Percentiles rank a stretch among this genome's conserved stretches.
These are phyloP conservation scores for Hylodesmum podocarpum DNA, from an alignment of 306 rosid species.

Conservation along the genomic window DNA sequence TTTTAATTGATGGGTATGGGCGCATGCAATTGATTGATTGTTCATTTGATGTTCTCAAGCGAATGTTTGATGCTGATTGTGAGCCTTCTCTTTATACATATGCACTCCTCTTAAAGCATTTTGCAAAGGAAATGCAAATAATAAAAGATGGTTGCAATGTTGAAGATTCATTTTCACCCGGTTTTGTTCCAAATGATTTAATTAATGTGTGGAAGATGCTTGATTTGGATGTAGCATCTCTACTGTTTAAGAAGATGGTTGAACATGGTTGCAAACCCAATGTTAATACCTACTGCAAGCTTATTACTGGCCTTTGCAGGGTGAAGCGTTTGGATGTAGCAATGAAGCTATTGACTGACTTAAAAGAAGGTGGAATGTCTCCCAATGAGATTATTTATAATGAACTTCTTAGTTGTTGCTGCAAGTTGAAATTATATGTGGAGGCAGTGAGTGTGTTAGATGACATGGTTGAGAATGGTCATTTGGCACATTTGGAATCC, in stretches of 20 bases:
- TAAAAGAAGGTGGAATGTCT: constrained; percentile 48
- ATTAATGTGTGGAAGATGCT: constrained; percentile 50
- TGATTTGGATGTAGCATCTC: constrained; percentile 47
- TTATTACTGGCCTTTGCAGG: constrained; percentile 65
- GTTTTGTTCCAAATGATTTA: constrained; percentile 32
- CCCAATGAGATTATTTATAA: constrained; percentile 52
- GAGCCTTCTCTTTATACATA: constrained; percentile 64
- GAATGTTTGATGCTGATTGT: constrained; percentile 63
- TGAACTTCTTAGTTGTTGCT: constrained; percentile 57
- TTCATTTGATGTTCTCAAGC: constrained; percentile 65
- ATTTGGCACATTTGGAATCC: constrained; percentile 57
- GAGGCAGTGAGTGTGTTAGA: constrained; percentile 48
- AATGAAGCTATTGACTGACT: constrained; percentile 41
- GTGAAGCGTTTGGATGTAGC: constrained; percentile 49
- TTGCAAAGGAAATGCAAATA: constrained; percentile 32
- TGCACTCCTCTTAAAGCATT: constrained; percentile 55
- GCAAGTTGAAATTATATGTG: constrained; percentile 48
- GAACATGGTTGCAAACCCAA: constrained; percentile 61
- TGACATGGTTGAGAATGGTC: constrained; percentile 51
- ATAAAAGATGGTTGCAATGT: not conserved
- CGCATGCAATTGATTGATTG: constrained; percentile 45
- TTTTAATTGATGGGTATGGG: constrained; percentile 59
- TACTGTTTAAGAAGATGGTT: constrained; percentile 56
- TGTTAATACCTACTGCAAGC: constrained; percentile 50
- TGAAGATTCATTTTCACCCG: constrained; percentile 32